Conservation (phyloP, 257 asterid genomes). For the Primulina eburnea region DNA sequence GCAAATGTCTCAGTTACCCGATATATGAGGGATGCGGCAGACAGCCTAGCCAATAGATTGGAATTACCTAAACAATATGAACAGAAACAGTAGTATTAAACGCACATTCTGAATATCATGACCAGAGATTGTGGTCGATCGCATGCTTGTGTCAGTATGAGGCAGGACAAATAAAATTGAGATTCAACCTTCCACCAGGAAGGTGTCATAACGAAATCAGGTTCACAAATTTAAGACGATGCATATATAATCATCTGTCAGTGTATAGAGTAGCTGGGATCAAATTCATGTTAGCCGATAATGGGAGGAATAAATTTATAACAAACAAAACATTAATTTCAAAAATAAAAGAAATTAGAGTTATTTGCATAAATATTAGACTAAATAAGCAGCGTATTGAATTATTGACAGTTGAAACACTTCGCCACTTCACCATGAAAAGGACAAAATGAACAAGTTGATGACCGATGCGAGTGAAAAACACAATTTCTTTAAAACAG, state of each 20-base stretch:
- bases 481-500: too few relatives aligned
- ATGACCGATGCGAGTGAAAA: too few relatives aligned
- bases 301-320: too few relatives aligned
- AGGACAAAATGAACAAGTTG: too few relatives aligned
- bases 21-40: conserved; percentile 43
- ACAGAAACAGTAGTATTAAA: background rate
- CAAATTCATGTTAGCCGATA: background rate
- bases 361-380: too few relatives aligned
- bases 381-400: too few relatives aligned
- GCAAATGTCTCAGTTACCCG: conserved; percentile 46
- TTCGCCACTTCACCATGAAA: too few relatives aligned
- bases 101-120: background rate
- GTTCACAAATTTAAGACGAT: background rate
- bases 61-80: conserved; percentile 48
- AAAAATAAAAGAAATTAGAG: too few relatives aligned
- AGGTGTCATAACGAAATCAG: background rate
- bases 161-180: background rate
- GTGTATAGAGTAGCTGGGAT: background rate
- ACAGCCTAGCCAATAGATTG: conserved; percentile 39
- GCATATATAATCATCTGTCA: background rate
- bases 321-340: too few relatives aligned
- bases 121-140: background rate
- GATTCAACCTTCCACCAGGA: too few relatives aligned
- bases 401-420: too few relatives aligned
- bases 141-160: too few relatives aligned